Evolutionary conservation across 441 rosid species (phyloP), one percentile per base, ranked within the genome.

Genomic region (Syzygium syzygioides): DNA sequence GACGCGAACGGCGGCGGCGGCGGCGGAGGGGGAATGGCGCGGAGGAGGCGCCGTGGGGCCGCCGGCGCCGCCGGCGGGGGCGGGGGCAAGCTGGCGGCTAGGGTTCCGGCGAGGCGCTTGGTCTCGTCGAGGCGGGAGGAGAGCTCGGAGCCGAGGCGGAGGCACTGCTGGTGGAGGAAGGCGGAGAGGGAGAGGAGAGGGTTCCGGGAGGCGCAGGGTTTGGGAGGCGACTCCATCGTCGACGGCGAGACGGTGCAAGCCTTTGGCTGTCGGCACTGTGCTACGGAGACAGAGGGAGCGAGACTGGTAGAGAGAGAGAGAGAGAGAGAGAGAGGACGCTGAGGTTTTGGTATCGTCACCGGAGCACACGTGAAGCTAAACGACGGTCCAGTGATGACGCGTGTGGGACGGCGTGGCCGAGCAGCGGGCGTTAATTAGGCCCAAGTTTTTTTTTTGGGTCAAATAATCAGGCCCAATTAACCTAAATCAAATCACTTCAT

Each of bases 161-260:
- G 91, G 87, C 96, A 95, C 88, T 94, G 93, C 87, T 93, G 95
- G 92, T 96, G 96, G 93, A 95, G 50, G 95, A 97, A 94, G 83
- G 95, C 88, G 87, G 99, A 92, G 90, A 96, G 90, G 53, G 95
- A 95, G 79, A 93, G 90, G 89, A 96, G 91, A 79, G 99, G 97
- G 92, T 94, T 96, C 62, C 93, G 93, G 59, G 92, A 90, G 17
- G 91, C 23, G 41, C 53, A 88, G 85, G 94, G 91, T 85, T 90
- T 93, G 12, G 95, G 92, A 56, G 93, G 92, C 55, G 93, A 90
- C 87, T 96, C 99, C 98, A 96, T 96, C 79, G 62, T 85, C 14
- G 60, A 86, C 37, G 60, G 55, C 12, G 30, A 10, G 60, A 86
- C 28, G 60, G 55, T 11, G 30, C 19, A 17, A 30, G 45, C 45